phyloP scores from a whole-genome alignment of 345 rosid species.

The Brassica cretica region DNA sequence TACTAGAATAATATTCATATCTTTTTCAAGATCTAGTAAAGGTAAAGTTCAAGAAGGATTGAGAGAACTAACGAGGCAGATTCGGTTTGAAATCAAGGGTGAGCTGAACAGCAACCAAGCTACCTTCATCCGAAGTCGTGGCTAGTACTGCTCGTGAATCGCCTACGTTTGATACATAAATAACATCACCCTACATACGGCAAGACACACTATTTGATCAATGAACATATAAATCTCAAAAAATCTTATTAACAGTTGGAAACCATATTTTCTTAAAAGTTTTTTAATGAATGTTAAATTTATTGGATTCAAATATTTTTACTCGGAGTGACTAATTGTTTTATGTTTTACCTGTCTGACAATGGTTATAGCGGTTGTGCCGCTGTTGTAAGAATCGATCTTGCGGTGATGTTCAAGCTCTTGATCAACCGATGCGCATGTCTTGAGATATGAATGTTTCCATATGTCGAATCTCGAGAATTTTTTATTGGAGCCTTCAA shows the following conservation, averaged over 20 bases:
- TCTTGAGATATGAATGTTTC: conserved; percentile 77
- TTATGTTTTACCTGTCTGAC: conserved; percentile 76
- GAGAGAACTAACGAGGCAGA: conserved; percentile 71
- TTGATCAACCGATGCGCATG: conserved; percentile 78
- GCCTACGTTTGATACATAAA: conserved; percentile 78
- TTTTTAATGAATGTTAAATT: neutral
- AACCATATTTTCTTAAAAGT: no score
- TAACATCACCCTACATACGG: conserved; percentile 59
- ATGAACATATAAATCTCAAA: neutral
- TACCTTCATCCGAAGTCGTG: conserved; percentile 74
- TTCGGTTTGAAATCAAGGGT: conserved; percentile 90
- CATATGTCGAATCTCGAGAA: conserved; percentile 59
- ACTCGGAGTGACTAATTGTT: neutral
- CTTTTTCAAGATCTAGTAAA: neutral
- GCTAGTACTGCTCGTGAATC: conserved; percentile 95
- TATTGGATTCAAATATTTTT: neutral
- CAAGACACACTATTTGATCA: conserved; percentile 26
- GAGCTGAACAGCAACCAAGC: conserved; percentile 74
- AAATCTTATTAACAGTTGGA: neutral
- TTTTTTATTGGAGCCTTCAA: conserved; percentile 44
- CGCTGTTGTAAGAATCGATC: conserved; percentile 80
- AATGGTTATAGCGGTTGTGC: conserved; percentile 80
- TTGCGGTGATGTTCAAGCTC: conserved; percentile 70
- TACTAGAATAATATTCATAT: neutral
- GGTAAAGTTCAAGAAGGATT: neutral